Evolutionary conservation across 306 rosid genomes (phyloP).

Genomic region (Nissolia schottii): DNA sequence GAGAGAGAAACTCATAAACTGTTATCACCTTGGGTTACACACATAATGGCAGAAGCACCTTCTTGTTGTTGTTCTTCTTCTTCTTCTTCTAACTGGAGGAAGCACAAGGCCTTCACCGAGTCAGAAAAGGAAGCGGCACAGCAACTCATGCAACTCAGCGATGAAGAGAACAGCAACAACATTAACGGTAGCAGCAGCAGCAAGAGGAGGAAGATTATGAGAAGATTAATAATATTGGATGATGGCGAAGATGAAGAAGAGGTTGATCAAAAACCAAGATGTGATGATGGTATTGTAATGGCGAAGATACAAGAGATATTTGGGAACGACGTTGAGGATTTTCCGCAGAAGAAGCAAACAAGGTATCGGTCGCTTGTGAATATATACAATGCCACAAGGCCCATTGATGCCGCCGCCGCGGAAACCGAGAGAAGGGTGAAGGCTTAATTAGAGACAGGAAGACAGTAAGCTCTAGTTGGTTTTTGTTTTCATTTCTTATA

Average conservation of each 20-base stretch:
- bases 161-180: slow-evolving; percentile 30
- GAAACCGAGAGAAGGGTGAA: neutral
- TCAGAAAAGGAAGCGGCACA: slow-evolving; percentile 47
- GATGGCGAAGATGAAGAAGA: neutral
- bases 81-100: neutral
- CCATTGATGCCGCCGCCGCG: slow-evolving; percentile 3
- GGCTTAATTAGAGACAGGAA: too few relatives aligned
- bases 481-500: too few relatives aligned
- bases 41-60: slow-evolving; percentile 7
- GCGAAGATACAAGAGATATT: slow-evolving; percentile 52
- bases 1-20: neutral
- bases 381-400: slow-evolving; percentile 43
- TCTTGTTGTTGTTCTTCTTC: neutral
- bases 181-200: neutral
- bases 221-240: neutral
- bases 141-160: slow-evolving; percentile 54
- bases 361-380: slow-evolving; percentile 54
- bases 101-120: slow-evolving; percentile 5
- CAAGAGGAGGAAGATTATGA: neutral
- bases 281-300: slow-evolving; percentile 9
- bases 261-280: slow-evolving; percentile 18
- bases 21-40: neutral
- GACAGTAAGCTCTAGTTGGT: too few relatives aligned
- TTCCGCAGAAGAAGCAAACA: slow-evolving; percentile 37
- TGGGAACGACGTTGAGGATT: slow-evolving; percentile 40